phyloP scores from a whole-genome alignment of 1,139 yeast genomes.

The Dujonia santamariae region DNA sequence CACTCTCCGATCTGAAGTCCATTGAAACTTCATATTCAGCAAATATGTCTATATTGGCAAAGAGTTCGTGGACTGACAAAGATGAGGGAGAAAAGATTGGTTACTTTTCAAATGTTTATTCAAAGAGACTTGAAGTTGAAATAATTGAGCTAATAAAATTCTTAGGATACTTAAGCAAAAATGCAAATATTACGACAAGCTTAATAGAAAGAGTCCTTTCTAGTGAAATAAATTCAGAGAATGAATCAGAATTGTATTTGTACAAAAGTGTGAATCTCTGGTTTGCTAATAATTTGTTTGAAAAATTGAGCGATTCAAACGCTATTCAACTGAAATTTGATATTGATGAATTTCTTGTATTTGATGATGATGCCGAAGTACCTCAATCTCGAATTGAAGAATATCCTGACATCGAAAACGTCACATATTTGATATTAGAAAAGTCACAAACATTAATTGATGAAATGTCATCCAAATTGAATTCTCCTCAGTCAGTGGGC shows the following conservation, averaged over 20 bases:
- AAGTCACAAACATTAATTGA: constrained; percentile 27
- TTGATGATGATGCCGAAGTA: constrained; percentile 12
- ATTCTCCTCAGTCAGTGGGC: constrained; percentile 7
- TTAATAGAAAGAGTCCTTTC: constrained; percentile 16
- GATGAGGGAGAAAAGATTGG: not conserved
- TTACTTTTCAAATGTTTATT: constrained; percentile 13
- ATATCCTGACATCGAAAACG: constrained; percentile 13
- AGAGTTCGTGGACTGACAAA: constrained; percentile 12
- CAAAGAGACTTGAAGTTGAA: constrained; percentile 15
- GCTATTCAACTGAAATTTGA: constrained; percentile 15
- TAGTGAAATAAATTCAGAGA: constrained; percentile 5
- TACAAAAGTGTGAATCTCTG: constrained; percentile 23
- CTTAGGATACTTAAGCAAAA: constrained; percentile 7
- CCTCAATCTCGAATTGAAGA: constrained; percentile 6
- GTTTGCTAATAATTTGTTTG: constrained; percentile 25
- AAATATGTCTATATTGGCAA: constrained; percentile 18
- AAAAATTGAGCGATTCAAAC: not conserved
- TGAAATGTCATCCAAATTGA: constrained; percentile 12
- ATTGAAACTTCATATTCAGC: constrained; percentile 13
- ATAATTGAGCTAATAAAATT: constrained; percentile 14
- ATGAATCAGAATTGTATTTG: constrained; percentile 1
- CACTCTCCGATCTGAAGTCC: not conserved
- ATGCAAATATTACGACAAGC: not conserved
- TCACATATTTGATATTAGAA: constrained; percentile 20
- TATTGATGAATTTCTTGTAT: constrained; percentile 22